Evolutionary conservation across 2,329 filamentous ascomycete genomes (phyloP).

Genomic region (Hirsutella thompsonii): DNA sequence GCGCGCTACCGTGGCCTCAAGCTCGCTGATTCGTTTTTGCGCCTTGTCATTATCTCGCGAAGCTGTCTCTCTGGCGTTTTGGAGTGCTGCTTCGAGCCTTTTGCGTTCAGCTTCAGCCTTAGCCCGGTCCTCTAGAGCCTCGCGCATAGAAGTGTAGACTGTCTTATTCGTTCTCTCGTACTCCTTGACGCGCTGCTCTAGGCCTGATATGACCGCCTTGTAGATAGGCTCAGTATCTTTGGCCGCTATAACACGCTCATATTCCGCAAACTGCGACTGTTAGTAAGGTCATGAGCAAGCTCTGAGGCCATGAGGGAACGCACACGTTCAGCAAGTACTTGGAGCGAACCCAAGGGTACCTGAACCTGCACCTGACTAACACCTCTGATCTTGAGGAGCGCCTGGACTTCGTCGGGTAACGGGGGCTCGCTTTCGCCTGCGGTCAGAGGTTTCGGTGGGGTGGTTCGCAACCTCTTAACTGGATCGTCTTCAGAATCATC

Average conservation of each 20-base stretch:
- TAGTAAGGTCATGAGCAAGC: constrained; percentile 6
- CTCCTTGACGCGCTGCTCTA: constrained; percentile 32
- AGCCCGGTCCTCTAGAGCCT: constrained; percentile 37
- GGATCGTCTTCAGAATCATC: constrained; percentile 20
- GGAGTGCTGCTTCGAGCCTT: constrained; percentile 20
- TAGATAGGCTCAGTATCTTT: constrained; percentile 22
- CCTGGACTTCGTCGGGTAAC: constrained; percentile 17
- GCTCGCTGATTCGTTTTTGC: constrained; percentile 20
- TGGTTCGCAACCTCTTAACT: constrained; percentile 15
- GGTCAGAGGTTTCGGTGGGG: constrained; percentile 9
- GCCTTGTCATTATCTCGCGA: constrained; percentile 23
- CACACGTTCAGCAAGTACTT: constrained; percentile 26
- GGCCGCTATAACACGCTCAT: constrained; percentile 13
- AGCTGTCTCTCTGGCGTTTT: constrained; percentile 13
- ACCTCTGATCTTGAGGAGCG: constrained; percentile 13
- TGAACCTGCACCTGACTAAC: constrained; percentile 11
- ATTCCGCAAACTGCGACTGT: constrained; percentile 15
- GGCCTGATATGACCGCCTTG: constrained; percentile 25
- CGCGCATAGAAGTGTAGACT: constrained; percentile 33
- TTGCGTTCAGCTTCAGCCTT: constrained; percentile 32
- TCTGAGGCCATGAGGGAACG: constrained; percentile 1
- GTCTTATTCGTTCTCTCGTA: constrained; percentile 28
- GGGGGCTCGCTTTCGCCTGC: constrained; percentile 15
- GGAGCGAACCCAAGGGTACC: constrained; percentile 21
- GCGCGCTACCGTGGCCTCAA: constrained; percentile 20